phyloP scores from a whole-genome alignment of 2,329 filamentous ascomycete genomes.

The Aspergillus transmontanensis region DNA sequence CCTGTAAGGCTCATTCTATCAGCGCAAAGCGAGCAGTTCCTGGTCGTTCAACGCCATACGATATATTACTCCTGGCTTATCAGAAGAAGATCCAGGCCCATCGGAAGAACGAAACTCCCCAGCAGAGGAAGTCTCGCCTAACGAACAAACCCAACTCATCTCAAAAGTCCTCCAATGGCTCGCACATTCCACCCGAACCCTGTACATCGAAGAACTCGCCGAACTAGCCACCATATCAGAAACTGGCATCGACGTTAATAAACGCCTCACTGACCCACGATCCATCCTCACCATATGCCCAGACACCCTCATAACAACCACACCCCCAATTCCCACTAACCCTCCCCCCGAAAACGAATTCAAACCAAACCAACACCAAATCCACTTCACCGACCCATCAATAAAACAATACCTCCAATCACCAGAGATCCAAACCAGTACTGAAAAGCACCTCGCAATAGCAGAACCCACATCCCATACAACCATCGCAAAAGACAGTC shows the following conservation, averaged over 20 bases:
- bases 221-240: not conserved
- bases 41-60: slow-evolving; percentile 84
- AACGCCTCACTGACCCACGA: not conserved
- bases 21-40: slow-evolving; percentile 87
- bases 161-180: slow-evolving; percentile 5
- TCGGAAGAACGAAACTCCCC: slow-evolving; percentile 35
- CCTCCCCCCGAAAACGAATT: not conserved
- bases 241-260: not conserved
- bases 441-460: not conserved
- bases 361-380: not conserved
- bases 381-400: not conserved
- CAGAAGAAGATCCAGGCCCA: slow-evolving; percentile 99
- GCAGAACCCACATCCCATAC: not conserved
- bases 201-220: slow-evolving; percentile 5
- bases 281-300: not conserved
- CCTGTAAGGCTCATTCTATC: slow-evolving; percentile 95
- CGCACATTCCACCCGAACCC: not conserved
- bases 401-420: slow-evolving; percentile 5
- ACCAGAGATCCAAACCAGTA: not conserved
- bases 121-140: slow-evolving; percentile 72
- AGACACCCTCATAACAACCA: not conserved
- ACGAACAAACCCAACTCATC: not conserved
- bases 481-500: not conserved
- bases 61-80: slow-evolving; percentile 84
- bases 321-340: not conserved